These are phyloP conservation scores for Kazachstania sp. DNA, from an alignment of 1,139 yeast species.

Conservation along the genomic window DNA sequence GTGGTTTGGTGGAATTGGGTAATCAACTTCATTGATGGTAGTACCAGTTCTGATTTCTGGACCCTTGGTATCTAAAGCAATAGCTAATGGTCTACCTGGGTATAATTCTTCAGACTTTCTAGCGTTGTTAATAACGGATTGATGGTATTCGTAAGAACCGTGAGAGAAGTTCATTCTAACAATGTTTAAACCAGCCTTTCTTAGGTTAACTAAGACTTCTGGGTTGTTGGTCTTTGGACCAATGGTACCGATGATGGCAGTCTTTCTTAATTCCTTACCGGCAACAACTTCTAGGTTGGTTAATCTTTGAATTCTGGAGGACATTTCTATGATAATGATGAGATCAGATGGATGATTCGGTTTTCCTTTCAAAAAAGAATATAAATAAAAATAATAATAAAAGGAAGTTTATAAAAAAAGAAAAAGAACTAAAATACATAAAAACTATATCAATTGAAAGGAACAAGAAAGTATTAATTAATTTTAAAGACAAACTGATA, in stretches of 20 bases:
- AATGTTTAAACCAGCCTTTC: slow-evolving; percentile 95
- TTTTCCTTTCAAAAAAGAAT: not conserved
- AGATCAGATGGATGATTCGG: slow-evolving; percentile 3
- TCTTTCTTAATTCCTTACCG: slow-evolving; percentile 80
- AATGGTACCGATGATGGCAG: slow-evolving; percentile 95
- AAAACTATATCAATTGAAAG: not conserved
- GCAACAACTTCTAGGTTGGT: slow-evolving; percentile 72
- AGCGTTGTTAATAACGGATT: slow-evolving; percentile 90
- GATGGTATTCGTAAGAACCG: slow-evolving; percentile 96
- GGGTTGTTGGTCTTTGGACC: slow-evolving; percentile 94
- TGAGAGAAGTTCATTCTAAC: slow-evolving; percentile 99
- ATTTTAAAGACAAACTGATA: not conserved
- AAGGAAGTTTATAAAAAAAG: not conserved
- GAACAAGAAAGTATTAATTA: not conserved
- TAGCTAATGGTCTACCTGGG: slow-evolving; percentile 94
- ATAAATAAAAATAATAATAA: not conserved
- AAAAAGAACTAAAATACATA: not conserved
- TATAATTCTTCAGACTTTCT: slow-evolving; percentile 85
- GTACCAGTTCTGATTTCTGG: slow-evolving; percentile 99
- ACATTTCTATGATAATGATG: slow-evolving; percentile 16
- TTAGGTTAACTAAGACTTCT: slow-evolving; percentile 74
- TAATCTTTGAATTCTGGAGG: slow-evolving; percentile 61
- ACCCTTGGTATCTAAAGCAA: slow-evolving; percentile 98
- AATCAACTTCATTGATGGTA: slow-evolving; percentile 70
- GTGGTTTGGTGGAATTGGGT: slow-evolving; percentile 74